Evolutionary conservation across 371 early-diverging fungal species (phyloP).

Genomic region (Capniomyces stellatus): DNA sequence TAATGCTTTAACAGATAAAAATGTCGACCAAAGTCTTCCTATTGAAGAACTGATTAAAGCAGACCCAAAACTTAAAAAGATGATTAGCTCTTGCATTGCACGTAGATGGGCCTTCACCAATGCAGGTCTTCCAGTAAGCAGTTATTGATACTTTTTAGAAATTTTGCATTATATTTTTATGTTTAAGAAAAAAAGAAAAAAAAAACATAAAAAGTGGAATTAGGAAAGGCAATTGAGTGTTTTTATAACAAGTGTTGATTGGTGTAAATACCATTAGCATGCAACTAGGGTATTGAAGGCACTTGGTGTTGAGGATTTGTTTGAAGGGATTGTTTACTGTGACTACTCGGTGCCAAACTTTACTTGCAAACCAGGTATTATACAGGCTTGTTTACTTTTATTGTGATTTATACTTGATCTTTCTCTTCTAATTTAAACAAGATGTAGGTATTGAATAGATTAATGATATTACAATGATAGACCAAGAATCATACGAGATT

Average conservation of each 20-base stretch:
- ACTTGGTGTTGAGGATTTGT: slow-evolving; percentile 48
- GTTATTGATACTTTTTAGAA: slow-evolving; percentile 18
- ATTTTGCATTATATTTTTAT: background rate
- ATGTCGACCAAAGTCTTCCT: slow-evolving; percentile 56
- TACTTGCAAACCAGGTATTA: slow-evolving; percentile 58
- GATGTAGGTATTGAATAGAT: background rate
- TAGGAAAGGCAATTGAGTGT: too few relatives aligned
- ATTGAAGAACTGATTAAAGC: slow-evolving; percentile 41
- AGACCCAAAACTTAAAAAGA: slow-evolving; percentile 39
- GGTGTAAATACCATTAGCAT: slow-evolving; percentile 34
- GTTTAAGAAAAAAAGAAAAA: background rate
- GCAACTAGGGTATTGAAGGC: slow-evolving; percentile 42
- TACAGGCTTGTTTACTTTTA: background rate
- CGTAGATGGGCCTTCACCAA: slow-evolving; percentile 76
- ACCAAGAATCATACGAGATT: slow-evolving; percentile 27
- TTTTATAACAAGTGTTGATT: too few relatives aligned
- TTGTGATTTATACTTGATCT: background rate
- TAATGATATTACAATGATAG: background rate
- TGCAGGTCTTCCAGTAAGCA: slow-evolving; percentile 32
- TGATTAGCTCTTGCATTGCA: slow-evolving; percentile 33
- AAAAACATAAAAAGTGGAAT: background rate
- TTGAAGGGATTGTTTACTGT: slow-evolving; percentile 63
- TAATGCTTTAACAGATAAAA: slow-evolving; percentile 22
- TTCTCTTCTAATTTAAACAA: background rate
- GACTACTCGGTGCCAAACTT: slow-evolving; percentile 51